Percentiles rank a stretch among this genome's conserved stretches.
Evolutionary conservation across 345 rosid genomes (phyloP).

Genomic region (Brassica incana): DNA sequence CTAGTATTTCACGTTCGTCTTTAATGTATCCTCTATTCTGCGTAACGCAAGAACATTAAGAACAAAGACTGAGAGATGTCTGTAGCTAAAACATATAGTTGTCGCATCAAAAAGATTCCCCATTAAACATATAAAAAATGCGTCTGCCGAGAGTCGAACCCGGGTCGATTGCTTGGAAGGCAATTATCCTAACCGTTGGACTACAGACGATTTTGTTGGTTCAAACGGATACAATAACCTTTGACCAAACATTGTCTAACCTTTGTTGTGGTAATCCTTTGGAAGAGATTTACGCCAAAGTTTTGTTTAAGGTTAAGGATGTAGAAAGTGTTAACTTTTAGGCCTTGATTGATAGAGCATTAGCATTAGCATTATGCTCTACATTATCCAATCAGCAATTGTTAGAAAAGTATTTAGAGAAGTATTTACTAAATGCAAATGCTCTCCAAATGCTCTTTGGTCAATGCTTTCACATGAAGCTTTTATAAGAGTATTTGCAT

Average conservation of each 20-base stretch:
- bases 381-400: too few relatives aligned
- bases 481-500: too few relatives aligned
- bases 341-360: too few relatives aligned
- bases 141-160: conserved; percentile 94
- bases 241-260: background rate
- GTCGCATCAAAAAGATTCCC: background rate
- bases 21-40: too few relatives aligned
- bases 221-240: too few relatives aligned
- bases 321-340: background rate
- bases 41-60: background rate
- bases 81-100: background rate
- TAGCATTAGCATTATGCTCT: too few relatives aligned
- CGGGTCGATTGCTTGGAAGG: conserved; percentile 90
- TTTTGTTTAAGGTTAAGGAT: background rate
- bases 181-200: conserved; percentile 72
- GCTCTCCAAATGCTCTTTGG: too few relatives aligned
- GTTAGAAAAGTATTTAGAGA: too few relatives aligned
- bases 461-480: too few relatives aligned
- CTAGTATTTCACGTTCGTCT: too few relatives aligned
- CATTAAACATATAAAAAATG: conserved; percentile 7
- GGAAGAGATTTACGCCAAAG: background rate
- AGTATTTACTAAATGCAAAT: too few relatives aligned
- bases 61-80: background rate
- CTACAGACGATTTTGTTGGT: conserved; percentile 34
- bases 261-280: background rate